Percentiles rank a stretch among this genome's conserved stretches.
These are phyloP conservation scores for Russula virescens DNA, from an alignment of 768 basidiomycete species.

Conservation along the genomic window DNA sequence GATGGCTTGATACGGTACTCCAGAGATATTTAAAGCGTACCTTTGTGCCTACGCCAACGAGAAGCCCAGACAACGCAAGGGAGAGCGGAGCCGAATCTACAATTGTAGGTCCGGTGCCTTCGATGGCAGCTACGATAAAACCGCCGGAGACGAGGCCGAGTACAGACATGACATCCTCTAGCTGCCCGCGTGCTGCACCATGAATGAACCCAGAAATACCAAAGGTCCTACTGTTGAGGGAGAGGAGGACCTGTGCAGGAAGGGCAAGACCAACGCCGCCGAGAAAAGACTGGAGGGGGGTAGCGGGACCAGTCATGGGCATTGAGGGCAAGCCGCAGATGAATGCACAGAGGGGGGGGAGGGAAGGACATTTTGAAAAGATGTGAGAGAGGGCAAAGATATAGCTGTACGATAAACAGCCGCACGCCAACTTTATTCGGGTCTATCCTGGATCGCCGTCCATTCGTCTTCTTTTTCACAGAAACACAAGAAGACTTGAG, in stretches of 20 bases:
- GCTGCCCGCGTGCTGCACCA: slow-evolving; percentile 40
- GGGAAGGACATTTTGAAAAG: neutral
- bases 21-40: neutral
- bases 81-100: slow-evolving; percentile 26
- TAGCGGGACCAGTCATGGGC: slow-evolving; percentile 12
- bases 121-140: slow-evolving; percentile 37
- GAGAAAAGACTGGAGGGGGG: slow-evolving; percentile 46
- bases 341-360: neutral
- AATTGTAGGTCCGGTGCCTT: slow-evolving; percentile 32
- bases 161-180: slow-evolving; percentile 39
- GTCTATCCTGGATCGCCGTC: slow-evolving; percentile 1
- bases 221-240: slow-evolving; percentile 51
- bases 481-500: too few relatives aligned
- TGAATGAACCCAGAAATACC: slow-evolving; percentile 61
- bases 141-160: slow-evolving; percentile 49
- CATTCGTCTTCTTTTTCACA: neutral
- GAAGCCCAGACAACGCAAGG: slow-evolving; percentile 43
- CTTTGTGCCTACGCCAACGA: slow-evolving; percentile 53
- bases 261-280: slow-evolving; percentile 50
- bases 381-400: neutral
- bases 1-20: neutral
- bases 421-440: neutral
- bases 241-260: slow-evolving; percentile 45
- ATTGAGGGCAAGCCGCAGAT: neutral
- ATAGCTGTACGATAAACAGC: neutral